Percentiles rank a stretch among this genome's conserved stretches.
Conservation (phyloP, 2,329 filamentous ascomycete species). For the Cercospora sp. region DNA sequence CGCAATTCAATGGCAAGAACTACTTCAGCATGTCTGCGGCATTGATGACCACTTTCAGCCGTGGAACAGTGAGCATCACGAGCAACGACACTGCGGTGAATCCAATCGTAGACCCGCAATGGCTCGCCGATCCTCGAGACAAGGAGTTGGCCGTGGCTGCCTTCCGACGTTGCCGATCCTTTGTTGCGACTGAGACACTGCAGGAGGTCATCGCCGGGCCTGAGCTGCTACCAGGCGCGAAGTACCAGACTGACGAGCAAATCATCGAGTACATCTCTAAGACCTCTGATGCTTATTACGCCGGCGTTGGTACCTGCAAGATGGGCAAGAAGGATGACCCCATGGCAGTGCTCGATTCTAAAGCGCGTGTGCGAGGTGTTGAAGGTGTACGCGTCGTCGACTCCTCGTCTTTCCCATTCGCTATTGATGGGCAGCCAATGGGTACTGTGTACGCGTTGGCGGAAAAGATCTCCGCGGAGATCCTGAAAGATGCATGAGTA, state of each 20-base stretch:
- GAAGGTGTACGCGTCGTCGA: constrained; percentile 30
- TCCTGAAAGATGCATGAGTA: constrained; percentile 13
- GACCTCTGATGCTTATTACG: constrained; percentile 18
- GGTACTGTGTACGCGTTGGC: constrained; percentile 22
- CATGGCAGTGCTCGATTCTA: constrained; percentile 29
- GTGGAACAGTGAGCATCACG: constrained; percentile 21
- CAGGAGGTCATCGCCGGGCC: constrained; percentile 30
- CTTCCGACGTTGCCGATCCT: constrained; percentile 38
- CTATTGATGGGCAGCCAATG: constrained; percentile 32
- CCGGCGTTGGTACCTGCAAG: constrained; percentile 24
- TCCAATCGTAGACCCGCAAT: constrained; percentile 33
- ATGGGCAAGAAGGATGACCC: constrained; percentile 27
- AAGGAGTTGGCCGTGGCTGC: constrained; percentile 37
- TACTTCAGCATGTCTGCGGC: constrained; percentile 29
- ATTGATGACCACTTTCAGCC: constrained; percentile 34
- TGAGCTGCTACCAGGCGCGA: not conserved
- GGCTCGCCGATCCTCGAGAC: constrained; percentile 39
- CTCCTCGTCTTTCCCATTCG: constrained; percentile 21
- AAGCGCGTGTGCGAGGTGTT: constrained; percentile 28
- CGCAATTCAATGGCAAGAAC: constrained; percentile 13
- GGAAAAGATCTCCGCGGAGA: constrained; percentile 25
- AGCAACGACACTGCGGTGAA: constrained; percentile 14
- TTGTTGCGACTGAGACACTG: constrained; percentile 33
- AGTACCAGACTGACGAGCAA: constrained; percentile 18
- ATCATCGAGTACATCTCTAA: constrained; percentile 24